These are phyloP conservation scores for Trichophyton rubrum DNA, from an alignment of 2,329 filamentous ascomycete species.

Conservation along the genomic window DNA sequence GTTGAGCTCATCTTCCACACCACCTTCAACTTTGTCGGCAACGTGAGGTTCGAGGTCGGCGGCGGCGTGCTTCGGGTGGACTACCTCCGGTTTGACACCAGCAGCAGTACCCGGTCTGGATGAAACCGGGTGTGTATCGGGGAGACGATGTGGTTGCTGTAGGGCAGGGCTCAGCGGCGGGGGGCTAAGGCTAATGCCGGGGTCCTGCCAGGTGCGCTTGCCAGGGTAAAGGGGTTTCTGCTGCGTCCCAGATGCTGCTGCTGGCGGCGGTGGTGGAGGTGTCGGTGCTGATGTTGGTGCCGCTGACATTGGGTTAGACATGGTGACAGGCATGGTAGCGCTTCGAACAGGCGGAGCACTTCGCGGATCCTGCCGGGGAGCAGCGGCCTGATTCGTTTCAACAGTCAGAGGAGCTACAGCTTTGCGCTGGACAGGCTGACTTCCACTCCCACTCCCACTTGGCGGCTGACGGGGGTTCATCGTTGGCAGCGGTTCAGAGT, in stretches of 20 bases:
- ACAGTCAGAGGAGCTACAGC: neutral
- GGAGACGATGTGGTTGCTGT: neutral
- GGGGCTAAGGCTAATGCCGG: conserved; percentile 4
- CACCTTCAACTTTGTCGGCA: conserved; percentile 7
- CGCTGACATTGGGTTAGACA: conserved; percentile 6
- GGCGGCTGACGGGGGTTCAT: neutral
- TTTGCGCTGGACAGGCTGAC: neutral
- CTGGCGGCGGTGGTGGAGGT: too few relatives aligned
- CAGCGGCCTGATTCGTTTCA: conserved; percentile 2
- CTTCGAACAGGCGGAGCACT: conserved; percentile 19
- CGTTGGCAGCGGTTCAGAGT: conserved; percentile 8
- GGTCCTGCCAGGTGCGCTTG: conserved; percentile 25
- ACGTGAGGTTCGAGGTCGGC: neutral
- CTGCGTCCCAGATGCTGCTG: too few relatives aligned
- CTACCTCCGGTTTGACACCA: conserved; percentile 14
- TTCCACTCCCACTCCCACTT: neutral
- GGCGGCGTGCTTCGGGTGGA: conserved; percentile 7
- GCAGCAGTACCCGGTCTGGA: conserved; percentile 20
- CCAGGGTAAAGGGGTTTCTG: conserved; percentile 23
- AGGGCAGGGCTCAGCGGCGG: conserved; percentile 12
- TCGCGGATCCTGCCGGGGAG: conserved; percentile 14
- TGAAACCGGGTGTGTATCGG: conserved; percentile 11
- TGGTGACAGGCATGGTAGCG: conserved; percentile 25
- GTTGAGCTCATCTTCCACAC: conserved; percentile 25
- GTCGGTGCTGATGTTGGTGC: too few relatives aligned